Evolutionary conservation across 2,329 filamentous ascomycete species (phyloP).

Genomic region (Ophiostoma angusticollis): DNA sequence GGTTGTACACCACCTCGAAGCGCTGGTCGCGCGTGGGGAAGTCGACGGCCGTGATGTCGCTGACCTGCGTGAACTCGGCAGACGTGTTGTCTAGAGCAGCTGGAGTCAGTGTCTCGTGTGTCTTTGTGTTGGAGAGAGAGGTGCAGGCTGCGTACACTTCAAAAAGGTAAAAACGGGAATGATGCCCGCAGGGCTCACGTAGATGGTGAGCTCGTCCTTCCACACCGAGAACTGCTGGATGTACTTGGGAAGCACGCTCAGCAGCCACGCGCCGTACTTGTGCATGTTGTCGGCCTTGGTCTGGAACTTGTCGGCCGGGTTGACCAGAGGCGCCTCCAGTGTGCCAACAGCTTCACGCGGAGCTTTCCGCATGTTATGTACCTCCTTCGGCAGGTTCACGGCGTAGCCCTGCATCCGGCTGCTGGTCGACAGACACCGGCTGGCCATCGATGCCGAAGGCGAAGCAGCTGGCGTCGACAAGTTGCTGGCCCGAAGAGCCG

Average conservation of each 20-base stretch:
- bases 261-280: slow-evolving; percentile 90
- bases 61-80: slow-evolving; percentile 89
- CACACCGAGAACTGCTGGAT: slow-evolving; percentile 98
- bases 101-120: no score
- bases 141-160: slow-evolving; percentile 63
- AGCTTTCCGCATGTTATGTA: slow-evolving; percentile 55
- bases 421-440: slow-evolving; percentile 39
- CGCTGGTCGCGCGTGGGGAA: slow-evolving; percentile 91
- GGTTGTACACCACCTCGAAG: slow-evolving; percentile 96
- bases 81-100: slow-evolving; percentile 87
- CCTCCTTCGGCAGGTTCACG: slow-evolving; percentile 47
- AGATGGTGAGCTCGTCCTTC: slow-evolving; percentile 97
- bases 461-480: slow-evolving; percentile 28
- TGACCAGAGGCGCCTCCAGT: slow-evolving; percentile 68
- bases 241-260: slow-evolving; percentile 94
- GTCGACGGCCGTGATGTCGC: slow-evolving; percentile 86
- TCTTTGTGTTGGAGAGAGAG: no score
- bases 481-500: slow-evolving; percentile 41
- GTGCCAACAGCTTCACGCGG: slow-evolving; percentile 44
- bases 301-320: slow-evolving; percentile 85
- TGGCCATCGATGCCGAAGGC: not conserved
- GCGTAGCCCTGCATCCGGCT: slow-evolving; percentile 28
- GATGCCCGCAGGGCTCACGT: slow-evolving; percentile 77
- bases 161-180: slow-evolving; percentile 89
- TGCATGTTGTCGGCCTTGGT: slow-evolving; percentile 80